Evolutionary conservation across 805 yeast species (phyloP).

Genomic region (Isabelozyma heimii): DNA sequence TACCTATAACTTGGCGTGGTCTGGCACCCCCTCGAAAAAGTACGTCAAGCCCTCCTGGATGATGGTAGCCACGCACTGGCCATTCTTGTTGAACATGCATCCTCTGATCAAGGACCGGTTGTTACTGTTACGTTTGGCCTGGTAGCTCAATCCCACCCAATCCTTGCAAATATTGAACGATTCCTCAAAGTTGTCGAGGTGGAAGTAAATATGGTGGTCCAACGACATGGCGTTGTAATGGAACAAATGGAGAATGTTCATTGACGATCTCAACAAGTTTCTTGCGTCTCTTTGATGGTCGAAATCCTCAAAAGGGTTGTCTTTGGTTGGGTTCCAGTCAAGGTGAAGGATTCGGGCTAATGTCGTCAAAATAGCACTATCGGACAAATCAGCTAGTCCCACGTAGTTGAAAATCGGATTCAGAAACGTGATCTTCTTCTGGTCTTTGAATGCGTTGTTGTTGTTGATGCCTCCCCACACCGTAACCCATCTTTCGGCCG

Average conservation of each 20-base stretch:
- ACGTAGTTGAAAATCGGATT: constrained; percentile 29
- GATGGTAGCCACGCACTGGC: constrained; percentile 35
- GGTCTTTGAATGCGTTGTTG: constrained; percentile 7
- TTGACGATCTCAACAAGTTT: constrained; percentile 21
- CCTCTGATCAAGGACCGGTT: constrained; percentile 39
- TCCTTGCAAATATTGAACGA: constrained; percentile 30
- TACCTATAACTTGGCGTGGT: constrained; percentile 2
- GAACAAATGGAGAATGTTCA: constrained; percentile 33
- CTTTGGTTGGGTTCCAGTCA: constrained; percentile 41
- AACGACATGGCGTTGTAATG: constrained; percentile 46
- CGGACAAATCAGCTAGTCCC: constrained; percentile 37
- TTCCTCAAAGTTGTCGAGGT: constrained; percentile 19
- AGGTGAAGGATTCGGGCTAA: constrained; percentile 39
- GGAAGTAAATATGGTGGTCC: constrained; percentile 45
- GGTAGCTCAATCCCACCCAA: constrained; percentile 38
- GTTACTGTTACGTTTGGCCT: constrained; percentile 31
- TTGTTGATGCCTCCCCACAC: constrained; percentile 34
- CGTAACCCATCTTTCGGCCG: constrained; percentile 41
- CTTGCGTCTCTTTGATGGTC: constrained; percentile 32
- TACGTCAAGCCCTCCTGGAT: constrained; percentile 41
- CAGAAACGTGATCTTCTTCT: constrained; percentile 14
- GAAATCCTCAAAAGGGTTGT: constrained; percentile 25
- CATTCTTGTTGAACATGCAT: constrained; percentile 26
- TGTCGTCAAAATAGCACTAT: constrained; percentile 39
- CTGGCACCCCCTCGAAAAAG: constrained; percentile 23